phyloP scores from a whole-genome alignment of 140 eudicot genomes.

The Bidens hawaiensis region DNA sequence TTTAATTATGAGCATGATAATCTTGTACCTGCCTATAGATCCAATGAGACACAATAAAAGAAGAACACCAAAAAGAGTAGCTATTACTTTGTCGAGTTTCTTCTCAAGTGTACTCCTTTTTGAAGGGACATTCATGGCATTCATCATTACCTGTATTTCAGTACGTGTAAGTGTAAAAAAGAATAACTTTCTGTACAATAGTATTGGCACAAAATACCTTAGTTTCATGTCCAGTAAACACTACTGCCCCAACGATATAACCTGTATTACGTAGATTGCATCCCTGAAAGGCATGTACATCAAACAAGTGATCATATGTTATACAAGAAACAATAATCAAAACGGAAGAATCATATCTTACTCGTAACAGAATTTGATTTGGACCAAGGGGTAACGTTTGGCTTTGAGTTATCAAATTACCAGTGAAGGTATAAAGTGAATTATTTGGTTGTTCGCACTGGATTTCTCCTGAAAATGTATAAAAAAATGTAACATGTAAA shows the following conservation, averaged over 20 bases:
- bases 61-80: slow-evolving; percentile 67
- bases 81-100: slow-evolving; percentile 89
- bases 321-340: not conserved
- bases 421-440: slow-evolving; percentile 92
- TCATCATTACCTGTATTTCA: slow-evolving; percentile 89
- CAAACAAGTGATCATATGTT: slow-evolving; percentile 6
- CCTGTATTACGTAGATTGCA: slow-evolving; percentile 91
- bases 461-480: slow-evolving; percentile 65
- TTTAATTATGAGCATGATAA: slow-evolving; percentile 1
- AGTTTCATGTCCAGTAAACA: slow-evolving; percentile 92
- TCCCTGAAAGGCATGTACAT: slow-evolving; percentile 49
- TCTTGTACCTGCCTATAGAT: slow-evolving; percentile 78
- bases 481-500: not conserved
- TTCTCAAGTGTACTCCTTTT: slow-evolving; percentile 90
- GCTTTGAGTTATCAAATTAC: slow-evolving; percentile 78
- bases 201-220: slow-evolving; percentile 38
- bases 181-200: not conserved
- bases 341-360: slow-evolving; percentile 25
- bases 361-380: slow-evolving; percentile 85
- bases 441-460: slow-evolving; percentile 98
- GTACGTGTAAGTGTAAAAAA: not conserved
- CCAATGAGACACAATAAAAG: slow-evolving; percentile 81
- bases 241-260: slow-evolving; percentile 75
- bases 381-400: slow-evolving; percentile 96
- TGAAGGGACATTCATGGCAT: slow-evolving; percentile 94